Percentiles rank a stretch among this genome's conserved stretches.
These are phyloP conservation scores for Gigaspora rosea DNA, from an alignment of 192 early-diverging fungal species.

Conservation along the genomic window DNA sequence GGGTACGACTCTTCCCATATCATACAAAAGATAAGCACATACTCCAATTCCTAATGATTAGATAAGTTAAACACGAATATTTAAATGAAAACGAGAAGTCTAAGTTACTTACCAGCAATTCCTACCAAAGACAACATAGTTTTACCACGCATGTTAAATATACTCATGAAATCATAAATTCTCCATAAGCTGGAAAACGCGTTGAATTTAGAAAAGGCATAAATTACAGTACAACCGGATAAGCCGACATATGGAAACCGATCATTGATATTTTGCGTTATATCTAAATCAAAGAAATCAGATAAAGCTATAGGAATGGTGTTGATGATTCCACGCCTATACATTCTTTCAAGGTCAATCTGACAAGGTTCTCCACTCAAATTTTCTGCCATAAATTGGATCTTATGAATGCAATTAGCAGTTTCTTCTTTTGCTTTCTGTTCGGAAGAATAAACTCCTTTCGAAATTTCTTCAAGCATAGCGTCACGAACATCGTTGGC, in stretches of 20 bases:
- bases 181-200: slow-evolving; percentile 38
- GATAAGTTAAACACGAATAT: neutral
- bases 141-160: slow-evolving; percentile 58
- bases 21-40: slow-evolving; percentile 63
- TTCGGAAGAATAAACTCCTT: slow-evolving; percentile 65
- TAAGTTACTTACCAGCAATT: slow-evolving; percentile 53
- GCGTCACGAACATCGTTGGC: slow-evolving; percentile 75
- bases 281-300: slow-evolving; percentile 49
- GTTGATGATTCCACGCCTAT: slow-evolving; percentile 37
- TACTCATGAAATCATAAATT: slow-evolving; percentile 61
- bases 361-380: slow-evolving; percentile 2
- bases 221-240: slow-evolving; percentile 45
- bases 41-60: slow-evolving; percentile 48
- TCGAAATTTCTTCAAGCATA: slow-evolving; percentile 64
- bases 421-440: slow-evolving; percentile 52
- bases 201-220: slow-evolving; percentile 40
- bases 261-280: slow-evolving; percentile 42
- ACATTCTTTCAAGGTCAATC: slow-evolving; percentile 14
- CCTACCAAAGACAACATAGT: slow-evolving; percentile 61
- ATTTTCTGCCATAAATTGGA: slow-evolving; percentile 44
- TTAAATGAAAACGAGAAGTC: neutral
- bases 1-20: slow-evolving; percentile 70
- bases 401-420: slow-evolving; percentile 39
- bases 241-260: slow-evolving; percentile 41
- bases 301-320: slow-evolving; percentile 40